A percentile compares a stretch with the other conserved stretches of the same genome.
Evolutionary conservation across 176 grass and related monocot species (phyloP).

Genomic region (Canna indica): DNA sequence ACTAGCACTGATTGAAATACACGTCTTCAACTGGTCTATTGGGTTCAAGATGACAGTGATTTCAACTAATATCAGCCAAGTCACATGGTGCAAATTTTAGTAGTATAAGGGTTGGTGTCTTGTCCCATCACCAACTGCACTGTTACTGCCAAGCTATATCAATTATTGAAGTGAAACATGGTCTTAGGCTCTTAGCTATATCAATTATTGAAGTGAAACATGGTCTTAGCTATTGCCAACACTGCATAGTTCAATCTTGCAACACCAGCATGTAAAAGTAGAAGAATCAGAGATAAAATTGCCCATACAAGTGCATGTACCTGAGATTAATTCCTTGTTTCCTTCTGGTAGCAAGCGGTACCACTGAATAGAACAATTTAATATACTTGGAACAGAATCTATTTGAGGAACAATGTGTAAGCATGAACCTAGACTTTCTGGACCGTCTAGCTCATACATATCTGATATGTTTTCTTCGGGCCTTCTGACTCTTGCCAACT

Average conservation of each 20-base stretch:
- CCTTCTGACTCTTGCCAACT: slow-evolving; percentile 80
- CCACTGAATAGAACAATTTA: slow-evolving; percentile 60
- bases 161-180: no score
- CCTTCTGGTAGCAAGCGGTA: slow-evolving; percentile 53
- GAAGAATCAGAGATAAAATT: background rate
- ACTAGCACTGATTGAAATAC: no score
- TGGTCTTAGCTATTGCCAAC: background rate
- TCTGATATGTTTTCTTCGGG: slow-evolving; percentile 55
- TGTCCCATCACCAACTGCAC: no score
- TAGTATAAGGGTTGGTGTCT: no score
- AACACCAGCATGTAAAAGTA: background rate
- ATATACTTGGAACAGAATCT: slow-evolving; percentile 41
- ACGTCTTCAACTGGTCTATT: no score
- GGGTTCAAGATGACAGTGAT: no score
- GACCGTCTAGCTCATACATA: slow-evolving; percentile 68
- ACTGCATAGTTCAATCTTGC: background rate
- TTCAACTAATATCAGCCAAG: no score
- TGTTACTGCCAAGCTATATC: no score
- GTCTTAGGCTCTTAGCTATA: no score
- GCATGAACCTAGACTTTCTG: slow-evolving; percentile 63
- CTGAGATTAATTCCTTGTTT: slow-evolving; percentile 52
- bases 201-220: background rate
- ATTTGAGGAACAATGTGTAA: slow-evolving; percentile 56
- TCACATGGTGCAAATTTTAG: no score
- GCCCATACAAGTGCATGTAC: slow-evolving; percentile 24